Evolutionary conservation across 1,284 basidiomycete species (phyloP).

Genomic region (Apiotrichum gamsii): DNA sequence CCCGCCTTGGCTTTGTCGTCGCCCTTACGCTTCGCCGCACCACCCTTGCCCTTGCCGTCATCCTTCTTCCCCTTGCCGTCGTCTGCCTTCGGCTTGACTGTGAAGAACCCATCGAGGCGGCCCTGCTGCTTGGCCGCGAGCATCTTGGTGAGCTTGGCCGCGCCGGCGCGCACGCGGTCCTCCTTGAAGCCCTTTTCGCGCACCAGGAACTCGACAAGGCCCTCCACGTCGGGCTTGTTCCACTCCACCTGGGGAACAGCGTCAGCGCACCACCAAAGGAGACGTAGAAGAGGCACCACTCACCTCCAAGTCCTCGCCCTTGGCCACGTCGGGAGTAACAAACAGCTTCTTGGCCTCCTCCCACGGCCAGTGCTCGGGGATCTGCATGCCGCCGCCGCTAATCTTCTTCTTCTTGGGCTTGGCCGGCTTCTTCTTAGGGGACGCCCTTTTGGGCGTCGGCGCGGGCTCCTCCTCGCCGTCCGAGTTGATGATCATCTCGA

Average conservation of each 20-base stretch:
- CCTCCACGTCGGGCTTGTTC: slow-evolving; percentile 88
- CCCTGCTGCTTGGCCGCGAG: slow-evolving; percentile 92
- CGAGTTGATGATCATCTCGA: slow-evolving; percentile 20
- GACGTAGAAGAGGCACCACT: too few species aligned
- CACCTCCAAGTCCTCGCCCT: slow-evolving; percentile 82
- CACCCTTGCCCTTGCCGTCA: slow-evolving; percentile 18
- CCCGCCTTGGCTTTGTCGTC: slow-evolving; percentile 19
- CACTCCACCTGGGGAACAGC: slow-evolving; percentile 67
- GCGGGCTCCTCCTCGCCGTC: slow-evolving; percentile 30
- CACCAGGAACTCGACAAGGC: slow-evolving; percentile 89
- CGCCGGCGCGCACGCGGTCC: slow-evolving; percentile 91
- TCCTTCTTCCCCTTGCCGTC: slow-evolving; percentile 30
- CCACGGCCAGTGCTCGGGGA: slow-evolving; percentile 96
- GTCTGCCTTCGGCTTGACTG: slow-evolving; percentile 56
- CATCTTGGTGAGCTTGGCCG: slow-evolving; percentile 83
- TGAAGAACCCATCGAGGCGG: slow-evolving; percentile 91
- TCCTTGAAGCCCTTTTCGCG: slow-evolving; percentile 96
- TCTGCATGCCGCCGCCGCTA: slow-evolving; percentile 61
- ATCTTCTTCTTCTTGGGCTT: slow-evolving; percentile 43
- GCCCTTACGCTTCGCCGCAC: slow-evolving; percentile 56
- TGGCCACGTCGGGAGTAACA: slow-evolving; percentile 77
- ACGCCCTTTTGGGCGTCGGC: too few species aligned
- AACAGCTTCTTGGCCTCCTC: slow-evolving; percentile 90
- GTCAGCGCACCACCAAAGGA: too few species aligned
- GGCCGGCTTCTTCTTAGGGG: slow-evolving; percentile 34